These are phyloP conservation scores for Silene coronaria DNA, from an alignment of 179 eudicot species.

Conservation along the genomic window DNA sequence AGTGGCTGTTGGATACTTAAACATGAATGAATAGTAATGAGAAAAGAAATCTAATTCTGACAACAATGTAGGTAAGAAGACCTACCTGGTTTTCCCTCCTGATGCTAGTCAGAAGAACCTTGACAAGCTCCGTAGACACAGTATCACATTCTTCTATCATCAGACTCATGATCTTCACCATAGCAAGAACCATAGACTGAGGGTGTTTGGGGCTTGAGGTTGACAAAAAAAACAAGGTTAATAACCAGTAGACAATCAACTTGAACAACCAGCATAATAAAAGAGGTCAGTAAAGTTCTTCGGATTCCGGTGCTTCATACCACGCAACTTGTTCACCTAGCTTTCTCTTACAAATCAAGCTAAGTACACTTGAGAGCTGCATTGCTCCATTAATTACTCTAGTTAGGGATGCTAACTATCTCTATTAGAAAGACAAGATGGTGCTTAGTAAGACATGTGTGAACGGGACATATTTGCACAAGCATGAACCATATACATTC, in stretches of 20 bases:
- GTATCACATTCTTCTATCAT: conserved; percentile 56
- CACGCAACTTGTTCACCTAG: not conserved
- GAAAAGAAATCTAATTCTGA: not conserved
- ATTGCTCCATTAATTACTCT: not conserved
- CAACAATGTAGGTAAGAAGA: not conserved
- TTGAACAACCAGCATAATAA: conserved; percentile 4
- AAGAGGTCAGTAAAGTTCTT: not conserved
- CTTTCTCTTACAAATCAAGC: not conserved
- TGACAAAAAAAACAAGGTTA: conserved; percentile 7
- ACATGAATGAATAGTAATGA: not conserved
- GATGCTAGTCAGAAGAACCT: conserved; percentile 41
- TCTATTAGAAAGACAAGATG: not conserved
- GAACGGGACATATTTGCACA: not conserved
- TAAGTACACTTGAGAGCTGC: not conserved
- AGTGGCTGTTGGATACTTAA: not conserved
- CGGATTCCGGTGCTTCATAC: not conserved
- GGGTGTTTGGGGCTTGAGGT: conserved; percentile 51
- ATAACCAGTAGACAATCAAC: not conserved
- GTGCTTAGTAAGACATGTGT: not conserved
- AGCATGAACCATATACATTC: not conserved
- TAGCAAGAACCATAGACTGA: conserved; percentile 36
- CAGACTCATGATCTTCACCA: conserved; percentile 60
- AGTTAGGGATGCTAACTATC: not conserved
- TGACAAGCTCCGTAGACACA: conserved; percentile 42
- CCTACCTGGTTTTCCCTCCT: conserved; percentile 53